Base-by-base conservation (phyloP, 1,284 basidiomycete genomes). In the Ceratobasidium sp. region DNA sequence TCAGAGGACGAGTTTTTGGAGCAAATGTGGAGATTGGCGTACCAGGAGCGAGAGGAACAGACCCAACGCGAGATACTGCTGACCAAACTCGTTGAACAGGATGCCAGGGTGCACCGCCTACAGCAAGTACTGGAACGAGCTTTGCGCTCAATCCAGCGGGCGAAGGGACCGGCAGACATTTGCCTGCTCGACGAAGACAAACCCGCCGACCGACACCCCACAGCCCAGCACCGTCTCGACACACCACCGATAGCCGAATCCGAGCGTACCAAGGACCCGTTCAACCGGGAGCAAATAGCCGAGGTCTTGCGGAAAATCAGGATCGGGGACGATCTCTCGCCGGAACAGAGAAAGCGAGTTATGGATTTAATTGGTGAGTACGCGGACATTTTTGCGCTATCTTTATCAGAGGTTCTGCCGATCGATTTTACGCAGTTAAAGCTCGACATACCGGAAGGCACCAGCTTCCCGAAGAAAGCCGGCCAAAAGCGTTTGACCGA, bases 401-500 rank as follows among this genome's bases (percentile, higher is more conserved):
- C 76, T 13, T 51, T 77, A 0, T 35, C 17, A 8, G 77, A 77
- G 26, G 63, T 78, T 2, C n/a, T 26, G 17, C 68, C 64, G 1
- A 60, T 76, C 0, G 76, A 79, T 54, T 78, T 76, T 35, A 67
- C 56, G 28, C 39, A 61, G 15, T 79, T 79, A 54, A 49, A 60
- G 7, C 79, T 81, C 26, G 64, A 79, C 42, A 61, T 81, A 11
- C 61, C 67, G 33, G 35, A 67, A 6, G 60, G 60, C 5, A 56
- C 58, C 7, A 45, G 5, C 3, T 77, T 79, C 35, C 79, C 75
- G 3, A 74, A 28, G 23, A 42, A 45, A 35, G 68, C 69, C 7
- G 51, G 64, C 45, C 79, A 79, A 37, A 68, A 67, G 39, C 77
- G 75, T 5, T 37, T 81, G 7, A 77, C 78, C 26, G 77, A 76